Evolutionary conservation across 176 grass and related monocot genomes (phyloP).

Genomic region (Musa schizocarpa): DNA sequence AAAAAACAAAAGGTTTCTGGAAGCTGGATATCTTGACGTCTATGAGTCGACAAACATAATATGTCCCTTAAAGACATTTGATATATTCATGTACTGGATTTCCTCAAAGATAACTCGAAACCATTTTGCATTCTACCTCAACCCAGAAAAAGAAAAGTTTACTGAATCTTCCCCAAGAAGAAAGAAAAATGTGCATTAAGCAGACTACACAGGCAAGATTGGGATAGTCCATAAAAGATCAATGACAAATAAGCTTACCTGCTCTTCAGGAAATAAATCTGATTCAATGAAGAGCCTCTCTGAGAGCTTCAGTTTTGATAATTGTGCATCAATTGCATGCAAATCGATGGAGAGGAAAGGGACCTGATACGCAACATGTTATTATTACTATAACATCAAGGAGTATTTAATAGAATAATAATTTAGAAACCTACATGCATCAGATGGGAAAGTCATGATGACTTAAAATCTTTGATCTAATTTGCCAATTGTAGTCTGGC

Average conservation of each 20-base stretch:
- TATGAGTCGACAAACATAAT: too few species aligned
- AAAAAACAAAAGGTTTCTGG: too few species aligned
- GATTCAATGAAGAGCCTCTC: constrained; percentile 81
- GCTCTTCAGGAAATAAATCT: constrained; percentile 50
- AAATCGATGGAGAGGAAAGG: constrained; percentile 91
- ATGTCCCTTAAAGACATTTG: background rate
- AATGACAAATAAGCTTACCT: constrained; percentile 30
- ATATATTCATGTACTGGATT: background rate
- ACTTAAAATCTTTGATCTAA: background rate
- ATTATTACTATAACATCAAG: background rate
- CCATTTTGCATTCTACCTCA: background rate
- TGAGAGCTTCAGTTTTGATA: constrained; percentile 63
- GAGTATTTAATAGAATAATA: background rate
- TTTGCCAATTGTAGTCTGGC: background rate
- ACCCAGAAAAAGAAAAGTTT: background rate
- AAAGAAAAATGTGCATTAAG: background rate
- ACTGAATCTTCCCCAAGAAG: background rate
- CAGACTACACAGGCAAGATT: constrained; percentile 3
- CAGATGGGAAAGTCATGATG: background rate
- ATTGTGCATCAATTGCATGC: constrained; percentile 52
- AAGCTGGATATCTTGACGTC: too few species aligned
- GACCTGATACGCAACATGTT: constrained; percentile 32
- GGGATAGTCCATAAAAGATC: background rate
- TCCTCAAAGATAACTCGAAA: background rate
- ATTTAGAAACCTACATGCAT: background rate